Conservation (phyloP, 2,329 filamentous ascomycete species). For the Calonectria ilicicola region DNA sequence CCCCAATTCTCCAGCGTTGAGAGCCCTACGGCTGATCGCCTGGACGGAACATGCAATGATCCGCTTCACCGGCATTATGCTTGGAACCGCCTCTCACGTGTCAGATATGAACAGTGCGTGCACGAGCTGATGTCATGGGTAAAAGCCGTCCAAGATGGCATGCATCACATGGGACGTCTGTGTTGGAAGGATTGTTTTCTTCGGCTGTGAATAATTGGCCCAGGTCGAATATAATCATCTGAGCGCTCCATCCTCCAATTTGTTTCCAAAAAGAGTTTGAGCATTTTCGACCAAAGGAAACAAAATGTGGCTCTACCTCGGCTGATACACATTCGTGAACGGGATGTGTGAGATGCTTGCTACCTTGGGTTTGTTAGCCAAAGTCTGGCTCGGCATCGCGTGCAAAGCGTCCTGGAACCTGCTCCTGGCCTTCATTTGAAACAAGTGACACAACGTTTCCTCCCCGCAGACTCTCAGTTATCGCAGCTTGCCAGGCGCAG, state of each 20-base stretch:
- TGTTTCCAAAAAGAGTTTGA: too few species aligned
- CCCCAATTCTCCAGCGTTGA: background rate
- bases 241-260: background rate
- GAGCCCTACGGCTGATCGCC: background rate
- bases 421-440: background rate
- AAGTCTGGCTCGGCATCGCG: background rate
- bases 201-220: background rate
- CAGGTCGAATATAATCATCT: background rate
- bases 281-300: background rate
- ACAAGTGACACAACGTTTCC: background rate
- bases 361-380: background rate
- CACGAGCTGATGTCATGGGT: constrained; percentile 38
- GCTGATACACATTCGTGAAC: background rate
- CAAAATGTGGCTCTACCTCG: background rate
- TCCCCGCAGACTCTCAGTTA: background rate
- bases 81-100: constrained; percentile 34
- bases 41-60: constrained; percentile 14
- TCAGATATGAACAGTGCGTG: background rate
- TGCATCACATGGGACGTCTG: constrained; percentile 33
- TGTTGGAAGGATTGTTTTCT: background rate
- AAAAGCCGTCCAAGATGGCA: constrained; percentile 5
- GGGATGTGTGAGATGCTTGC: background rate
- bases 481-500: background rate
- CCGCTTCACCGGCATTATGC: constrained; percentile 1
- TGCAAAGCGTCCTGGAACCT: background rate